Percentiles rank a stretch among this genome's conserved stretches.
Conservation (phyloP, 2,329 filamentous ascomycete species). For the Mycosphaerella sp. region DNA sequence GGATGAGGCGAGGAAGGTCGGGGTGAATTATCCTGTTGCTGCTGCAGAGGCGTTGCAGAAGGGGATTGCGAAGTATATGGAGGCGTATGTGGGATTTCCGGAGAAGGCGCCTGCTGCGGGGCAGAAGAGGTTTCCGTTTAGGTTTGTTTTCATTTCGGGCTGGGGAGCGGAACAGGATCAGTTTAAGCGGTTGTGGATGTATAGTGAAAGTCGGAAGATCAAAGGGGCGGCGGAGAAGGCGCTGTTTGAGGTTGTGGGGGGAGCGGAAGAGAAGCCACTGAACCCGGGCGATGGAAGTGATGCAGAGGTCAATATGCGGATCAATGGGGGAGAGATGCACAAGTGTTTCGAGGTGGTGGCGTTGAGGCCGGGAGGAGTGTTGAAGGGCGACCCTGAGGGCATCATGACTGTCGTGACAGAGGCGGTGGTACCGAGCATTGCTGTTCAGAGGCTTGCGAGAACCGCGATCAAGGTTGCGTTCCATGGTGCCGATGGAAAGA, state of each 20-base stretch:
- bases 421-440: constrained; percentile 28
- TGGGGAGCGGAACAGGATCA: constrained; percentile 38
- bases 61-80: constrained; percentile 24
- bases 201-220: constrained; percentile 31
- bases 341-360: constrained; percentile 34
- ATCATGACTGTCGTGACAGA: constrained; percentile 30
- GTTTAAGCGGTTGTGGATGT: constrained; percentile 36
- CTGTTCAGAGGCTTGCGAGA: constrained; percentile 32
- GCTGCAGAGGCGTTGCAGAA: constrained; percentile 33
- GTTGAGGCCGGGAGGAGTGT: constrained; percentile 32
- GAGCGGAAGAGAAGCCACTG: constrained; percentile 24
- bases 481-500: constrained; percentile 30
- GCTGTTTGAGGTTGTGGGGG: constrained; percentile 30
- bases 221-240: constrained; percentile 37
- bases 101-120: constrained; percentile 19
- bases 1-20: constrained; percentile 30
- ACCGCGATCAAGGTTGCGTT: constrained; percentile 29
- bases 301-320: constrained; percentile 1
- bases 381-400: constrained; percentile 28
- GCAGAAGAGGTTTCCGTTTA: constrained; percentile 34
- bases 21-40: constrained; percentile 30
- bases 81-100: constrained; percentile 23
- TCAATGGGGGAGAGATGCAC: constrained; percentile 19
- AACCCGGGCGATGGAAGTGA: constrained; percentile 14
- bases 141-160: constrained; percentile 41